Percentiles rank a stretch among this genome's conserved stretches.
phyloP scores from a whole-genome alignment of 345 rosid species.

The Salix exigua region DNA sequence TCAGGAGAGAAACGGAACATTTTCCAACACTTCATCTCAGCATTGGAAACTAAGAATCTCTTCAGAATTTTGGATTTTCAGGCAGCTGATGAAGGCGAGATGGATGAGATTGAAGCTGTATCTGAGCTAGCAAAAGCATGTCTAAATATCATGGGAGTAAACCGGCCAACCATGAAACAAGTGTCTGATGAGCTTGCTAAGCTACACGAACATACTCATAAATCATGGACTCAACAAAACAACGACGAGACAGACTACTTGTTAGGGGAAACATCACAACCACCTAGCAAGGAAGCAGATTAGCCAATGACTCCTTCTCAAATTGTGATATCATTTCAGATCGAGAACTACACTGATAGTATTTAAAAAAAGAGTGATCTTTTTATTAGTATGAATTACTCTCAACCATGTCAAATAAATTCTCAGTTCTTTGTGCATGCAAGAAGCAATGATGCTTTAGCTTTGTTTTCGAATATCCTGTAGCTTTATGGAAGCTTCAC shows the following conservation, averaged over 20 bases:
- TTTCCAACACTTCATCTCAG: constrained; percentile 13
- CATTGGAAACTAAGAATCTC: neutral
- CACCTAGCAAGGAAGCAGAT: neutral
- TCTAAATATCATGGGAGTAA: neutral
- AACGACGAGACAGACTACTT: neutral
- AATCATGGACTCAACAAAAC: neutral
- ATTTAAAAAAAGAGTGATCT: no score
- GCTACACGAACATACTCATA: neutral
- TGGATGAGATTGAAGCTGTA: neutral
- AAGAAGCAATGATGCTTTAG: no score
- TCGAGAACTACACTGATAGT: no score
- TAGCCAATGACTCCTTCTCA: no score
- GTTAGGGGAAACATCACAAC: neutral
- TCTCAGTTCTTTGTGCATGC: no score
- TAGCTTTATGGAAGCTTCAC: no score
- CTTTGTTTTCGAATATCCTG: no score
- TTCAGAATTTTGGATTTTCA: neutral
- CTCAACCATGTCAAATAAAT: no score
- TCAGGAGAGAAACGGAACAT: neutral
- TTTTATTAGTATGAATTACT: no score
- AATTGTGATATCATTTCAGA: no score
- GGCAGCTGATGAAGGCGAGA: neutral
- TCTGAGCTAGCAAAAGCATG: neutral
- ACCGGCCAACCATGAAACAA: neutral
- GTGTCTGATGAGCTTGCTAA: neutral